Evolutionary conservation across 305 asterid species (phyloP).

Genomic region (Fraxinus sp.): DNA sequence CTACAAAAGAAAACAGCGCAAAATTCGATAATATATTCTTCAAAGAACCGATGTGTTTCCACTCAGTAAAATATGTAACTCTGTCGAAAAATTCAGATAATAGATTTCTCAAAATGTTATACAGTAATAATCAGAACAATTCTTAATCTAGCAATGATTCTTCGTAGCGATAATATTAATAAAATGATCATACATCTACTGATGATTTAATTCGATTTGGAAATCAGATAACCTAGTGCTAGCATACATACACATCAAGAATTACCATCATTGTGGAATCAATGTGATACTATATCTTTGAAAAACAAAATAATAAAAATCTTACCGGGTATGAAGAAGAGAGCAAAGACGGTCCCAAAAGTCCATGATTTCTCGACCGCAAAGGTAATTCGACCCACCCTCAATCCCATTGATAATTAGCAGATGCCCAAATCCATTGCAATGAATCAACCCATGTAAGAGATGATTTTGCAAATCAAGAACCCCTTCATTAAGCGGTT

Average conservation of each 20-base stretch:
- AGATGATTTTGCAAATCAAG: slow-evolving; percentile 64
- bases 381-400: slow-evolving; percentile 67
- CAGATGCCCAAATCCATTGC: slow-evolving; percentile 87
- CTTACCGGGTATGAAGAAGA: slow-evolving; percentile 57
- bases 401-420: slow-evolving; percentile 74
- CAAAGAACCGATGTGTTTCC: neutral
- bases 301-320: neutral
- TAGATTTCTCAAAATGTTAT: neutral
- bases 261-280: neutral
- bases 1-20: slow-evolving; percentile 34
- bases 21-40: neutral
- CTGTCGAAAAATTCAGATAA: neutral
- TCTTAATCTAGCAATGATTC: neutral
- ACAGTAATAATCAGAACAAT: neutral
- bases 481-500: slow-evolving; percentile 47
- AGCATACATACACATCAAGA: neutral
- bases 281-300: neutral
- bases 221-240: neutral
- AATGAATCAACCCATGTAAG: slow-evolving; percentile 81
- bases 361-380: slow-evolving; percentile 76
- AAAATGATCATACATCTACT: neutral
- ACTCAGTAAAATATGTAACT: neutral
- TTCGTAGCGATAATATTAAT: neutral
- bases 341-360: slow-evolving; percentile 88
- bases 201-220: neutral